Evolutionary conservation across 129 eudicot genomes (phyloP).

Genomic region (Oenanthe sinensis): DNA sequence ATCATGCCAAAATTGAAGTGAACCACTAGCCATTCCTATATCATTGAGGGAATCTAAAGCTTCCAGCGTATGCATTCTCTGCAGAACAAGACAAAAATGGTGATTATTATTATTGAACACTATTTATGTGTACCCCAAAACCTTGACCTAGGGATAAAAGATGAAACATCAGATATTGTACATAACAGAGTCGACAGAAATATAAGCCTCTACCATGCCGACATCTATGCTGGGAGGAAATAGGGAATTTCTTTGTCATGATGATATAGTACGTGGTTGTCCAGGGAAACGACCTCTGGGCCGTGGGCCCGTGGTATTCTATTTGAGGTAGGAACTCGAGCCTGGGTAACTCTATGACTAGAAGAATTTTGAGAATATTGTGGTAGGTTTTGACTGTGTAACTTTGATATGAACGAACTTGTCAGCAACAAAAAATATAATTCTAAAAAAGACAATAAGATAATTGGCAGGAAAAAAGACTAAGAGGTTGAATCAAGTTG

Average conservation of each 20-base stretch:
- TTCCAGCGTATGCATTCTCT: constrained; percentile 82
- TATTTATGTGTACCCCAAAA: not conserved
- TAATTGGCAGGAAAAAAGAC: not conserved
- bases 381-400: constrained; percentile 28
- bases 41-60: constrained; percentile 60
- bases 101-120: too few relatives aligned
- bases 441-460: not conserved
- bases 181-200: constrained; percentile 2
- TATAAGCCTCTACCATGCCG: constrained; percentile 48
- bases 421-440: constrained; percentile 20
- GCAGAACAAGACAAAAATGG: not conserved
- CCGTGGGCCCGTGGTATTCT: constrained; percentile 48
- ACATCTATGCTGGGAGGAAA: constrained; percentile 74
- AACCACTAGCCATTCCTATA: constrained; percentile 38
- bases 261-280: constrained; percentile 42
- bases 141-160: not conserved
- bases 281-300: constrained; percentile 58
- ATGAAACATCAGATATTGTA: not conserved
- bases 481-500: not conserved
- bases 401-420: constrained; percentile 19
- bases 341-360: constrained; percentile 30
- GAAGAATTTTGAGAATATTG: constrained; percentile 29
- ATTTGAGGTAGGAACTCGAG: constrained; percentile 35
- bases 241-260: constrained; percentile 32
- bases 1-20: constrained; percentile 55